Conservation (phyloP, 805 yeast species). For the Wickerhamomyces sydowiorum region DNA sequence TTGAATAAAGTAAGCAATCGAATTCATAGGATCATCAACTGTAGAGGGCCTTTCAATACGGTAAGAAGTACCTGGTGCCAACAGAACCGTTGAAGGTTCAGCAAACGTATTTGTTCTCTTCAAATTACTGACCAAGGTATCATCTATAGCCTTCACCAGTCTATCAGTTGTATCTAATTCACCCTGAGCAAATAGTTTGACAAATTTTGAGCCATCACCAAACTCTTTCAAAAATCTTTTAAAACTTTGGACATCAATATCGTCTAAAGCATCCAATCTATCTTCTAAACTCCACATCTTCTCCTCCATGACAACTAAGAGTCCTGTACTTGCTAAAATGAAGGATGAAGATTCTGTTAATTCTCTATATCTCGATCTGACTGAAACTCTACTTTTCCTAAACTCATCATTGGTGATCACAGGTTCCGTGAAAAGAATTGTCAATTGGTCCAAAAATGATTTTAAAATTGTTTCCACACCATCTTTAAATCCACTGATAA, state of each 20-base stretch:
- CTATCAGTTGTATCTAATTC: constrained; percentile 18
- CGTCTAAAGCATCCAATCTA: constrained; percentile 51
- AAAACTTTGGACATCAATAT: constrained; percentile 33
- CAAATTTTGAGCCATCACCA: constrained; percentile 23
- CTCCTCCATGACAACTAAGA: constrained; percentile 49
- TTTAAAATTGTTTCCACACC: constrained; percentile 32
- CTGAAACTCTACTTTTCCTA: constrained; percentile 39
- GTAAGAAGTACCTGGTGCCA: constrained; percentile 32
- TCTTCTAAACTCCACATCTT: constrained; percentile 49
- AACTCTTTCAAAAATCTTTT: constrained; percentile 24
- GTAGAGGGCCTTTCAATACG: constrained; percentile 29
- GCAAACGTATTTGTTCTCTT: no score
- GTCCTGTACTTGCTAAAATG: constrained; percentile 42
- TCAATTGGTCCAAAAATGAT: constrained; percentile 28
- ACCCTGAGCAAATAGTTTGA: constrained; percentile 48
- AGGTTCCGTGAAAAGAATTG: constrained; percentile 12
- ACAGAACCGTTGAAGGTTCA: constrained; percentile 32
- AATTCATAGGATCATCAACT: constrained; percentile 43
- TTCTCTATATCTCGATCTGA: constrained; percentile 41
- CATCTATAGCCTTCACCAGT: constrained; percentile 3
- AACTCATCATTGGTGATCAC: constrained; percentile 28
- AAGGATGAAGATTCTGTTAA: constrained; percentile 40
- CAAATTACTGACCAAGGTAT: not conserved
- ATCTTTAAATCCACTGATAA: constrained; percentile 44
- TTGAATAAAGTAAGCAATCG: constrained; percentile 51